Evolutionary conservation across 179 eudicot genomes (phyloP).

Genomic region (Carnegiea gigantea): DNA sequence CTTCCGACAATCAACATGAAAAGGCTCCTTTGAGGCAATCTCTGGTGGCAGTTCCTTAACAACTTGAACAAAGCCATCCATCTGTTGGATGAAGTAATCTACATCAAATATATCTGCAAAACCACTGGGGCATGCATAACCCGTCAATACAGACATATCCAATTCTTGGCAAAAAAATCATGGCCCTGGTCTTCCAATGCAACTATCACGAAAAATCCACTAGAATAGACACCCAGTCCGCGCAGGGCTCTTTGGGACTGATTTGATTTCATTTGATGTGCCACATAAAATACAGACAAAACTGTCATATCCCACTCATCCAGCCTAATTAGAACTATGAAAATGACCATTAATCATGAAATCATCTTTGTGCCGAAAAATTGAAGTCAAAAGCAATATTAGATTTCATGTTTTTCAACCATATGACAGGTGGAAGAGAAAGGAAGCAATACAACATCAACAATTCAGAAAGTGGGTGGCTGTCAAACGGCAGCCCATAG

Average conservation of each 20-base stretch:
- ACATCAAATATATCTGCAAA: slow-evolving; percentile 99
- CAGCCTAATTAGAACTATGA: background rate
- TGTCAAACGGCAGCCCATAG: too few species aligned
- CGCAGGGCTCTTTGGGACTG: background rate
- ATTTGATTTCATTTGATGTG: background rate
- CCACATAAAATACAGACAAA: too few species aligned
- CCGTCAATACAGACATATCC: slow-evolving; percentile 24
- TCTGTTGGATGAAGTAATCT: slow-evolving; percentile 75
- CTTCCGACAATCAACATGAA: slow-evolving; percentile 86
- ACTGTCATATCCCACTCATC: background rate
- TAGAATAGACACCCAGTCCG: background rate
- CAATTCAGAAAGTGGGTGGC: too few species aligned
- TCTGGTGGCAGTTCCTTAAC: slow-evolving; percentile 80
- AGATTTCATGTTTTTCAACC: background rate
- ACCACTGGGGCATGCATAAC: slow-evolving; percentile 54
- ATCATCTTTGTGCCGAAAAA: background rate
- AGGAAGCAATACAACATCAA: background rate
- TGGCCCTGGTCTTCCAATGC: background rate
- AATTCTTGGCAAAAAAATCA: slow-evolving; percentile 10
- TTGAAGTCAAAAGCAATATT: background rate
- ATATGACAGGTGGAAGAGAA: background rate
- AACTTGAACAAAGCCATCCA: slow-evolving; percentile 66
- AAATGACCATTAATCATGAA: background rate
- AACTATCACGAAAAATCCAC: background rate
- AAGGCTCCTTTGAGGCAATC: slow-evolving; percentile 73